These are phyloP conservation scores for Cladosporium sp. DNA, from an alignment of 2,329 filamentous ascomycete genomes.

Conservation along the genomic window DNA sequence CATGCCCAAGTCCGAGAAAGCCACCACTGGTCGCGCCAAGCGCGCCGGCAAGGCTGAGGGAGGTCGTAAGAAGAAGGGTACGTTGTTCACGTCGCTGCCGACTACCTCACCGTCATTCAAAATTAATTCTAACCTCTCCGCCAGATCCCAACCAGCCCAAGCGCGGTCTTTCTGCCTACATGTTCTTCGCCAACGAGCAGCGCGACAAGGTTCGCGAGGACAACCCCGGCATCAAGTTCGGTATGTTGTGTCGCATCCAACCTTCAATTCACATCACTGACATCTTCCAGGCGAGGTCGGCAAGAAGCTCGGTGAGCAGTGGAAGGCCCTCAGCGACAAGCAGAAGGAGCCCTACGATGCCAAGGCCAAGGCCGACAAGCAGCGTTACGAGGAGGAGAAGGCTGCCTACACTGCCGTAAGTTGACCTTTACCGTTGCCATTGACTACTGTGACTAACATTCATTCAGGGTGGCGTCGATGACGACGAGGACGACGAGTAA, in stretches of 20 bases:
- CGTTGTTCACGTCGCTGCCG: constrained; percentile 30
- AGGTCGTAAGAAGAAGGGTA: constrained; percentile 73
- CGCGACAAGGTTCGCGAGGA: constrained; percentile 97
- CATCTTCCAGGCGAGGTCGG: constrained; percentile 76
- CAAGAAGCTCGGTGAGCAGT: constrained; percentile 96
- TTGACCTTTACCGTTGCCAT: constrained; percentile 25
- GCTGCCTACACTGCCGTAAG: constrained; percentile 80
- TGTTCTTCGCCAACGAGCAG: constrained; percentile 99
- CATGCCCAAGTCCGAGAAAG: constrained; percentile 69
- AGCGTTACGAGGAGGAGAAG: constrained; percentile 99
- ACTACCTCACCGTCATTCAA: background rate
- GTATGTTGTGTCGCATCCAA: constrained; percentile 51
- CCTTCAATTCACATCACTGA: constrained; percentile 19
- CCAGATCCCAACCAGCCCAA: constrained; percentile 96
- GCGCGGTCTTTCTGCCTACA: constrained; percentile 98
- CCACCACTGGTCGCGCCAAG: constrained; percentile 61
- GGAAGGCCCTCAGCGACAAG: constrained; percentile 95
- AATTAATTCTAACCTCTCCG: constrained; percentile 23
- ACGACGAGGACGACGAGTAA: constrained; percentile 42
- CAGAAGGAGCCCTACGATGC: constrained; percentile 92
- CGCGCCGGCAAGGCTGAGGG: constrained; percentile 41
- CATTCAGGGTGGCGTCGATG: constrained; percentile 36
- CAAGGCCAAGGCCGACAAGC: constrained; percentile 97
- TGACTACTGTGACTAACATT: constrained; percentile 25
- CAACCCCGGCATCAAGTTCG: constrained; percentile 97